These are phyloP conservation scores for Exsudoporus floridanus DNA, from an alignment of 1,284 basidiomycete genomes.

Conservation along the genomic window DNA sequence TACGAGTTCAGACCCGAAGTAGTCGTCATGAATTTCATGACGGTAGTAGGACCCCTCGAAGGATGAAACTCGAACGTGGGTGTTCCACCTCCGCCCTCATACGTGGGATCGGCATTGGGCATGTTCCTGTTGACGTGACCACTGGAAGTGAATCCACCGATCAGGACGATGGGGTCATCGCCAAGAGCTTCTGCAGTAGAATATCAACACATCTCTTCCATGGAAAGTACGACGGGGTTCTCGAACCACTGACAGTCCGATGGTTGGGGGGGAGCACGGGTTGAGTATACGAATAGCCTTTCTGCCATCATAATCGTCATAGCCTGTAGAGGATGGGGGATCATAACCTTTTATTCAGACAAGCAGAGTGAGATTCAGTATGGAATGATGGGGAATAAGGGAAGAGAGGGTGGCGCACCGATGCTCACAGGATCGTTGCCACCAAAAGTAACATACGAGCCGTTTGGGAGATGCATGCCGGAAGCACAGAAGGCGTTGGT, in stretches of 20 bases:
- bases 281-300: slow-evolving; percentile 70
- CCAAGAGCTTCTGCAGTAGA: slow-evolving; percentile 75
- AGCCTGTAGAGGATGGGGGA: slow-evolving; percentile 27
- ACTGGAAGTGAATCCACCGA: too few species aligned
- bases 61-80: slow-evolving; percentile 52
- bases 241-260: slow-evolving; percentile 79
- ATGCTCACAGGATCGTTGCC: slow-evolving; percentile 73
- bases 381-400: too few species aligned
- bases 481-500: slow-evolving; percentile 84
- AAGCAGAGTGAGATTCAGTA: too few species aligned
- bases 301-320: slow-evolving; percentile 60
- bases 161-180: slow-evolving; percentile 61
- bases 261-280: slow-evolving; percentile 57
- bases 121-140: slow-evolving; percentile 85
- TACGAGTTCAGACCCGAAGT: slow-evolving; percentile 59
- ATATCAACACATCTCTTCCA: slow-evolving; percentile 83
- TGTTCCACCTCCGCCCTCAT: slow-evolving; percentile 47
- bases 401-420: slow-evolving; percentile 31
- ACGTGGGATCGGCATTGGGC: slow-evolving; percentile 61
- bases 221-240: slow-evolving; percentile 61
- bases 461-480: slow-evolving; percentile 65
- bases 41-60: slow-evolving; percentile 35
- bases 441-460: slow-evolving; percentile 61
- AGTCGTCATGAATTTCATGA: slow-evolving; percentile 38
- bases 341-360: slow-evolving; percentile 42